These are phyloP conservation scores for Paradendryphiella salina DNA, from an alignment of 2,329 filamentous ascomycete genomes.

Conservation along the genomic window DNA sequence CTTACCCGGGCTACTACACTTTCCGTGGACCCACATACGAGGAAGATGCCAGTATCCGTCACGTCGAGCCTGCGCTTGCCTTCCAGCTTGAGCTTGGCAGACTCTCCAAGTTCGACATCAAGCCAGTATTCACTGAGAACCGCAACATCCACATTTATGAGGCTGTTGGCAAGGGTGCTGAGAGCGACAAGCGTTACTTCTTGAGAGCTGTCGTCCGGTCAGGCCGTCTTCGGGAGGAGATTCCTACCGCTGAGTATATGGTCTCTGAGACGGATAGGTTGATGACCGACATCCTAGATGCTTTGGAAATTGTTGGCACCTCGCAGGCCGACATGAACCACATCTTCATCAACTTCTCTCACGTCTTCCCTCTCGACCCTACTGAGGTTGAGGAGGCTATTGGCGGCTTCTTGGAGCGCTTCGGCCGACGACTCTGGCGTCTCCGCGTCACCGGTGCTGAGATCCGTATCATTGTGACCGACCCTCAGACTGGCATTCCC, in stretches of 20 bases:
- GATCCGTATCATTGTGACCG: slow-evolving; percentile 97
- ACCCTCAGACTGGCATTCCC: slow-evolving; percentile 77
- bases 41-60: slow-evolving; percentile 94
- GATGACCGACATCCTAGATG: slow-evolving; percentile 97
- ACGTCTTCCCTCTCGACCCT: slow-evolving; percentile 89
- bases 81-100: slow-evolving; percentile 97
- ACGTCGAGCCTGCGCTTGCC: slow-evolving; percentile 92
- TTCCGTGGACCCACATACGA: slow-evolving; percentile 90
- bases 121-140: slow-evolving; percentile 98
- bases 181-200: slow-evolving; percentile 98
- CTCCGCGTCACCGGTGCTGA: slow-evolving; percentile 96
- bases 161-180: slow-evolving; percentile 89
- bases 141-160: slow-evolving; percentile 99
- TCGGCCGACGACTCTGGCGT: slow-evolving; percentile 92
- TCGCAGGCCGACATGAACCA: slow-evolving; percentile 99
- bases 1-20: slow-evolving; percentile 96
- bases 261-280: slow-evolving; percentile 95
- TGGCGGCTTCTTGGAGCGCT: slow-evolving; percentile 93
- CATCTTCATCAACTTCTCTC: slow-evolving; percentile 99
- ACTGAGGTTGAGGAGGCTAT: slow-evolving; percentile 90
- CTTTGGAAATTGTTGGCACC: slow-evolving; percentile 97
- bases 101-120: slow-evolving; percentile 95
- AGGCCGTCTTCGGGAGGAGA: slow-evolving; percentile 92
- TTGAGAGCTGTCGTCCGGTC: slow-evolving; percentile 93
- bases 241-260: slow-evolving; percentile 97